Base-by-base conservation (phyloP, 2,329 filamentous ascomycete species). In the Phaeosphaeria sp. region DNA sequence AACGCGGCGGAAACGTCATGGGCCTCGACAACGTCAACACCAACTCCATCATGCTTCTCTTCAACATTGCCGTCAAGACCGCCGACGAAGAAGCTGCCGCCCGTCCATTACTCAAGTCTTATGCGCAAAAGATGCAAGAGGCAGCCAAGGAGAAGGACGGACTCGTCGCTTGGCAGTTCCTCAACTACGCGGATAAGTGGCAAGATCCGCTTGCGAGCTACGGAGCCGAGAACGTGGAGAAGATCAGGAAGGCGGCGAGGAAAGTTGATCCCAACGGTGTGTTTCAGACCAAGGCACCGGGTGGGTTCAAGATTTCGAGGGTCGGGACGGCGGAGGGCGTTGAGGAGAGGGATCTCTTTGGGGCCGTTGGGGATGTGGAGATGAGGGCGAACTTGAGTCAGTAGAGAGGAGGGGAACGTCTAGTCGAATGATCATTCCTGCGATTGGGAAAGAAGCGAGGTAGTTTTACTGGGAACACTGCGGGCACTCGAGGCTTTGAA, bases 141-240 rank as follows among this genome's bases (percentile, higher is more conserved):
- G 65, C 51, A 47, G 61, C 64, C 6, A 58, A 57, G 17, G 54
- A 52, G 9, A 39, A 57, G 47, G 59, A 56, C 2, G 61, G 60
- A 5, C 47, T 63, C 1, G 51, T 68, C 6, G 51, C 56, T 17
- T 72, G 61, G 55, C 49, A 60, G 46, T 74, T 76, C 48, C 50
- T 74, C 30, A 78, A 76, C 56, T 79, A 77, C 55, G 76, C 77
- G 8, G 73, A 67, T 2, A 52, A 54, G 13, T 77, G 69, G 58
- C 77, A 79, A 57, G 68, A 76, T 47, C 74, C 75, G 6, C 39
- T 68, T 7, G 50, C 11, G 13, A 59, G 57, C 33, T 71, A 72
- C 60, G 70, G 70, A 3, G 24, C 44, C 5, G 55, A 56, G 13
- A 54, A 57, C 9, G 24, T 64, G 7, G 30, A 22, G 13, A 56